Conservation (phyloP, 441 rosid species). For the Pelargonium citronellum region DNA sequence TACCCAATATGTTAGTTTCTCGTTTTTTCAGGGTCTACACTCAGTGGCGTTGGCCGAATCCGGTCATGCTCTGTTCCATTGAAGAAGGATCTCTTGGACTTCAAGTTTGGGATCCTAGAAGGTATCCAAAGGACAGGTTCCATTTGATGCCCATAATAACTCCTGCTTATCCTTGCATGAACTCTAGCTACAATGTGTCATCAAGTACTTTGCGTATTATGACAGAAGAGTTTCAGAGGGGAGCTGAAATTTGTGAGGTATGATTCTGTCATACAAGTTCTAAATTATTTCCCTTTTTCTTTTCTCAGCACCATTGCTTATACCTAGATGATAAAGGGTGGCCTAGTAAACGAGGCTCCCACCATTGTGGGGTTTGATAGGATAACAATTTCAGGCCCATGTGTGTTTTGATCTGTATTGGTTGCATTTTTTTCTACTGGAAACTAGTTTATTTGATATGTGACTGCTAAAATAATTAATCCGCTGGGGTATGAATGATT, state of each 20-base stretch:
- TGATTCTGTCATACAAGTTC: constrained; percentile 19
- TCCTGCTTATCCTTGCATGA: constrained; percentile 97
- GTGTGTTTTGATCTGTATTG: background rate
- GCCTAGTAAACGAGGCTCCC: background rate
- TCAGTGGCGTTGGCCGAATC: constrained; percentile 98
- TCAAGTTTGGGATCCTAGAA: constrained; percentile 96
- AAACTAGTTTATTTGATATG: background rate
- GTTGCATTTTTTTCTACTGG: background rate
- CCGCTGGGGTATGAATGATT: background rate
- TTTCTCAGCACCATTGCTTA: background rate
- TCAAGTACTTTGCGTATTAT: constrained; percentile 76
- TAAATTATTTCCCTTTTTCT: constrained; percentile 9
- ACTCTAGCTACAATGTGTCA: constrained; percentile 94
- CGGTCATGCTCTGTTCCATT: constrained; percentile 81
- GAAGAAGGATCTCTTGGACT: constrained; percentile 87
- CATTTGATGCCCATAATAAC: constrained; percentile 98
- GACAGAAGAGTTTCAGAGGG: constrained; percentile 89
- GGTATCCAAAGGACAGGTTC: constrained; percentile 68
- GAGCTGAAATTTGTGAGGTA: constrained; percentile 90
- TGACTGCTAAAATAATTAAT: background rate
- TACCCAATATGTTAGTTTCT: constrained; percentile 85
- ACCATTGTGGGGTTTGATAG: background rate
- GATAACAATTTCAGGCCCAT: background rate
- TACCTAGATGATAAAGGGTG: background rate
- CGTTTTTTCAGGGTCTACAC: constrained; percentile 91